Evolutionary conservation across 768 basidiomycete species (phyloP), one percentile per base, ranked within the genome.

Genomic region (Kwoniella bestiolae): DNA sequence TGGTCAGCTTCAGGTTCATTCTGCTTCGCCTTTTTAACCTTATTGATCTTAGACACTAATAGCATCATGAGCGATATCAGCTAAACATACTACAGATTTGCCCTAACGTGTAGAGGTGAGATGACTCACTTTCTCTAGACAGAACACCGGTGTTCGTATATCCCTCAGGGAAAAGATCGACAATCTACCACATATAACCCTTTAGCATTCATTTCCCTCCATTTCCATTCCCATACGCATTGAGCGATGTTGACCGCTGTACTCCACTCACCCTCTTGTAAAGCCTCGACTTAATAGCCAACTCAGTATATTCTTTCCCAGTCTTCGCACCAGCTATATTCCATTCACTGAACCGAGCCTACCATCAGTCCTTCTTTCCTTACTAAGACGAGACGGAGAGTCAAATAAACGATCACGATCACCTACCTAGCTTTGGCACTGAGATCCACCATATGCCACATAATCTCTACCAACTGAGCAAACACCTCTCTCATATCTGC

Each of bases 71-170:
- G n/a, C n/a, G n/a, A n/a, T n/a, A n/a, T n/a, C n/a, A n/a, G n/a
- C n/a, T n/a, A n/a, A n/a, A n/a, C n/a, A n/a, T n/a, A n/a, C n/a
- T 18, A 55, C 14, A 2, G 6, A 2, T 35, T 29, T 34, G 3
- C 9, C 25, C 5, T 26, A 26, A 8, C 6, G 29, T 11, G 11
- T 5, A 12, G 12, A 14, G 60, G 3, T 26, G 1, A 12, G 1
- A 16, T 9, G 7, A 77, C 79, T 78, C 65, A 80, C 79, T 72
- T 64, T 80, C 73, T 50, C 76, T 52, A 9, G 76, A 78, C 3
- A 80, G 59, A 0, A 59, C 41, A 3, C 35, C 60, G 16, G 52
- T 71, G 4, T 53, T 60, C 68, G 69, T 71, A 51, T 52, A 78
- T 12, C 76, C 79, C 16, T 75, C 73, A 5, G 79, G 79, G 73